These are phyloP conservation scores for Neurospora tetrasperma DNA, from an alignment of 495 filamentous ascomycete species.

Conservation along the genomic window DNA sequence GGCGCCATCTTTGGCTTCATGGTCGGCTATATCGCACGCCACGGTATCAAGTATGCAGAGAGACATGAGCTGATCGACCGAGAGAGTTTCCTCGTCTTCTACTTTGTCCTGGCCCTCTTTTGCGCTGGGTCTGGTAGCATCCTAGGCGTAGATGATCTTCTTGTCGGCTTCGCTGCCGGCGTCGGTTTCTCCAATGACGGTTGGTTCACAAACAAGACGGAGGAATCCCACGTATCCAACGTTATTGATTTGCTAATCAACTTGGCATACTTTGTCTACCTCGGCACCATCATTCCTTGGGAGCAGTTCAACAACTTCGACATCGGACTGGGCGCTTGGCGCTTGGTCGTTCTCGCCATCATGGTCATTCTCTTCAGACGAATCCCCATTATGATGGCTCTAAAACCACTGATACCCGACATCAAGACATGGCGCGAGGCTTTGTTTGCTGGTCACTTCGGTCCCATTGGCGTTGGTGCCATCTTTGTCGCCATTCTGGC, in stretches of 20 bases:
- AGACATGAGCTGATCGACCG: slow-evolving; percentile 79
- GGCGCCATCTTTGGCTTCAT: slow-evolving; percentile 82
- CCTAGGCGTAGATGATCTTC: slow-evolving; percentile 88
- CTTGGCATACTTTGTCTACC: slow-evolving; percentile 94
- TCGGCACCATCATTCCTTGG: slow-evolving; percentile 97
- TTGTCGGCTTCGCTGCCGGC: slow-evolving; percentile 89
- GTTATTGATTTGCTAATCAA: slow-evolving; percentile 97
- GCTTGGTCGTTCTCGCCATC: slow-evolving; percentile 77
- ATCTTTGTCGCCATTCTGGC: slow-evolving; percentile 93
- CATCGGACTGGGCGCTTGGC: slow-evolving; percentile 73
- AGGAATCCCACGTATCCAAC: slow-evolving; percentile 97
- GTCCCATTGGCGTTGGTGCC: slow-evolving; percentile 94
- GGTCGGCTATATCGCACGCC: slow-evolving; percentile 80
- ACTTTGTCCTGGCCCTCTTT: slow-evolving; percentile 94
- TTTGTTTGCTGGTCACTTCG: slow-evolving; percentile 95
- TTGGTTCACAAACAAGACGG: slow-evolving; percentile 97
- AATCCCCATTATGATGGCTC: slow-evolving; percentile 85
- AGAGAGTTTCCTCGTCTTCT: slow-evolving; percentile 97
- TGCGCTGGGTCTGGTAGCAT: slow-evolving; percentile 91
- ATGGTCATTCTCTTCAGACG: slow-evolving; percentile 93
- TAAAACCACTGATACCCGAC: slow-evolving; percentile 93
- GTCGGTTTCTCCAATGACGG: slow-evolving; percentile 98
- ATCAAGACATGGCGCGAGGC: slow-evolving; percentile 98
- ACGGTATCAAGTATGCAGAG: slow-evolving; percentile 85
- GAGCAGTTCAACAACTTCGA: slow-evolving; percentile 62